These are phyloP conservation scores for Corylus avellana DNA, from an alignment of 306 rosid species.

Conservation along the genomic window DNA sequence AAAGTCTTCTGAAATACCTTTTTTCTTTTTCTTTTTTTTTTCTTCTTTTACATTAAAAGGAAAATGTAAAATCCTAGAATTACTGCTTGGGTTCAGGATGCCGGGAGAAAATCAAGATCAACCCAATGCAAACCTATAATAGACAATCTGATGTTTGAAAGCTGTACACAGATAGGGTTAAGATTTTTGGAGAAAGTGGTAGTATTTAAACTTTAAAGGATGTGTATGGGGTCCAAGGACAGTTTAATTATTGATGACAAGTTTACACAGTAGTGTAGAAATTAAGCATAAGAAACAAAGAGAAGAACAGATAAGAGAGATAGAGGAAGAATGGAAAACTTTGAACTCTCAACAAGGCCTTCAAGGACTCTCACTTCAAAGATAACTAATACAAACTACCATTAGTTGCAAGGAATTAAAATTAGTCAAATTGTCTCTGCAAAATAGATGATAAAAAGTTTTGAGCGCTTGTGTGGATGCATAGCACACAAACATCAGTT, in stretches of 20 bases:
- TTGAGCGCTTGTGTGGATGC: neutral
- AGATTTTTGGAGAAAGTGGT: too few relatives aligned
- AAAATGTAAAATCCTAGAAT: too few relatives aligned
- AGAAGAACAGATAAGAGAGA: neutral
- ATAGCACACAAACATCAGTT: neutral
- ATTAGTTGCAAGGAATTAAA: too few relatives aligned
- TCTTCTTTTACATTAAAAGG: too few relatives aligned
- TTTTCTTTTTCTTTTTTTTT: too few relatives aligned
- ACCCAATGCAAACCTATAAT: neutral
- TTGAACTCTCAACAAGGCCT: neutral
- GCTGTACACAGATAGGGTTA: too few relatives aligned
- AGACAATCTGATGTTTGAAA: neutral
- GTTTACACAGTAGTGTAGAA: neutral
- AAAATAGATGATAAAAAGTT: neutral
- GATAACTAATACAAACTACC: neutral
- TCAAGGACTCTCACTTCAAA: neutral
- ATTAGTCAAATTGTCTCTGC: too few relatives aligned
- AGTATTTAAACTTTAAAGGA: too few relatives aligned
- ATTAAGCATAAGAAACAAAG: neutral
- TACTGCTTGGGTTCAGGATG: neutral
- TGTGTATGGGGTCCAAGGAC: too few relatives aligned
- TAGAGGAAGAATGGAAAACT: neutral
- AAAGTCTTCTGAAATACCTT: too few relatives aligned
- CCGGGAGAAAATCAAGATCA: neutral
- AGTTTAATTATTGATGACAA: too few relatives aligned